Conservation (phyloP, 2,329 filamentous ascomycete genomes). For the Chrysoporthe cubensis region DNA sequence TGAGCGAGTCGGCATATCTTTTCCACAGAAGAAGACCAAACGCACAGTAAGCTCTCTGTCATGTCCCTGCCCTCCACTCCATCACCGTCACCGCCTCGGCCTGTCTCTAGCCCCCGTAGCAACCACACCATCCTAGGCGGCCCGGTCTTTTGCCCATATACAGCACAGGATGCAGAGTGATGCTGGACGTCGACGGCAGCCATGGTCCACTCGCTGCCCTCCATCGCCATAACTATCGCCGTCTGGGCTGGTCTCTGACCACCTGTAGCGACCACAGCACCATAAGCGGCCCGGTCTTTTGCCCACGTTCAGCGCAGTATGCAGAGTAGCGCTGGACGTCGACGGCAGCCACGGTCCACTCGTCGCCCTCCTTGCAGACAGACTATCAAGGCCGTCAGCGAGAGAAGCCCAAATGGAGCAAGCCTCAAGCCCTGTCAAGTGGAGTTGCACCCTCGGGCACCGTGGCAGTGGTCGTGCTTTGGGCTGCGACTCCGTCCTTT, state of each 20-base stretch:
- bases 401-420: background rate
- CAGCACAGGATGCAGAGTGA: background rate
- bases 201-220: background rate
- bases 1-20: background rate
- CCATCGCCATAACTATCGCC: background rate
- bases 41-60: background rate
- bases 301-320: background rate
- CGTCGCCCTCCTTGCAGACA: background rate
- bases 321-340: background rate
- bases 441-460: background rate
- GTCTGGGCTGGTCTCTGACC: background rate
- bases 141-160: background rate
- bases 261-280: background rate
- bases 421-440: background rate
- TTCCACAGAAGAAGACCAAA: background rate
- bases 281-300: background rate
- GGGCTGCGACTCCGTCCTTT: background rate
- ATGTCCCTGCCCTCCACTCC: background rate
- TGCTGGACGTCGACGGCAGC: background rate
- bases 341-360: background rate
- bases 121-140: background rate
- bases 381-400: background rate
- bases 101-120: background rate
- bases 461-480: background rate
- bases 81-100: background rate